A percentile compares a stretch with the other conserved stretches of the same genome.
These are phyloP conservation scores for Warburgia ugandensis DNA, from an alignment of 164 flowering plant species.

Conservation along the genomic window DNA sequence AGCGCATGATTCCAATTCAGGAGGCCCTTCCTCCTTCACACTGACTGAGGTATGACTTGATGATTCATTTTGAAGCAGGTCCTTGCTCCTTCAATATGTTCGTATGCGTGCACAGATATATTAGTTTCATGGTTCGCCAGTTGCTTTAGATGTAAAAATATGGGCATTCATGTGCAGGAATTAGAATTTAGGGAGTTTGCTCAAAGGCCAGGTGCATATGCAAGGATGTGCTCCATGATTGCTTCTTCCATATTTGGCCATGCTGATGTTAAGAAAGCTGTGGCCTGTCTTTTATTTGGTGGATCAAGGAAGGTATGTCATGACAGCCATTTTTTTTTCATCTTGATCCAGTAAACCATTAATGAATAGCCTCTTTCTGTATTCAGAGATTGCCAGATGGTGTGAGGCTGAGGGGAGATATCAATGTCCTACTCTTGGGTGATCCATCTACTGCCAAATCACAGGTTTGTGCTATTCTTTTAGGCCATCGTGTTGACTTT, in stretches of 20 bases:
- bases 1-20: slow-evolving; percentile 60
- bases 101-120: no score
- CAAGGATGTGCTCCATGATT: slow-evolving; percentile 74
- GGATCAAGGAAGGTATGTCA: slow-evolving; percentile 88
- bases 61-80: no score
- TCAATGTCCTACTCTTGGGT: slow-evolving; percentile 89
- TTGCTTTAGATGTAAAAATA: no score
- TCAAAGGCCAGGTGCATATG: slow-evolving; percentile 52
- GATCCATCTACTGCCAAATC: slow-evolving; percentile 99
- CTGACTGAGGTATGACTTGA: slow-evolving; percentile 70
- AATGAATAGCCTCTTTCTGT: no score
- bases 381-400: slow-evolving; percentile 98
- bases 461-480: slow-evolving; percentile 54
- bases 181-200: slow-evolving; percentile 93
- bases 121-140: no score
- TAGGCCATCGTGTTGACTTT: no score
- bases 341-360: no score
- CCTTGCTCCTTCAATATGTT: no score
- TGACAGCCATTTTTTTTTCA: no score
- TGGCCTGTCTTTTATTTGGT: slow-evolving; percentile 95
- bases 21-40: slow-evolving; percentile 71
- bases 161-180: slow-evolving; percentile 59
- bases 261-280: slow-evolving; percentile 88
- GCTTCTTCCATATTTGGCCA: slow-evolving; percentile 98
- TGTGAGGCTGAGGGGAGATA: slow-evolving; percentile 89